Conservation (phyloP, 345 rosid species). For the Arabis hirsuta region DNA sequence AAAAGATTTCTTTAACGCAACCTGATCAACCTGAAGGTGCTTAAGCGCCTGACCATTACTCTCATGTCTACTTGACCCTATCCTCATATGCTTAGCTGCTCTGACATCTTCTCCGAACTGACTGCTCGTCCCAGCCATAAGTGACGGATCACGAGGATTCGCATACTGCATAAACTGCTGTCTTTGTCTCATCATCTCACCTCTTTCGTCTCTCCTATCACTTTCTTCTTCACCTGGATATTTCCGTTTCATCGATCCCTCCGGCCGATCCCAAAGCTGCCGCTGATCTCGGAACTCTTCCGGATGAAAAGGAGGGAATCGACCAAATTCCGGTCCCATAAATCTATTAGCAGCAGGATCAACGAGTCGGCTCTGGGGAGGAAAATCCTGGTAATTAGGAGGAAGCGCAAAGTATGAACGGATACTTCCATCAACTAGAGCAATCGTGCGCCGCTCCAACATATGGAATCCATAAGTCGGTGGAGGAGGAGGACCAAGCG, state of each 20-base stretch:
- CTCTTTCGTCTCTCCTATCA: conserved; percentile 48
- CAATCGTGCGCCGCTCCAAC: conserved; percentile 87
- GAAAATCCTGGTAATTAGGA: conserved; percentile 78
- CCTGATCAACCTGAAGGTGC: conserved; percentile 65
- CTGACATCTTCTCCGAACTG: conserved; percentile 57
- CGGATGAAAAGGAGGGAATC: conserved; percentile 48
- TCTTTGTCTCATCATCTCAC: conserved; percentile 50
- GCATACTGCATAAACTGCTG: conserved; percentile 50
- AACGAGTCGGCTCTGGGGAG: conserved; percentile 42
- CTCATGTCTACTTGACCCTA: conserved; percentile 44
- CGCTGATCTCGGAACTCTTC: conserved; percentile 58
- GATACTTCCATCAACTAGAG: conserved; percentile 86
- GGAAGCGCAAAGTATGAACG: conserved; percentile 98
- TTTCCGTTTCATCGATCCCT: conserved; percentile 65
- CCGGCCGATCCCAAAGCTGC: conserved; percentile 52
- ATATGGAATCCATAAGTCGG: conserved; percentile 91
- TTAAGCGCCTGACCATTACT: conserved; percentile 40
- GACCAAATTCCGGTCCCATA: conserved; percentile 40
- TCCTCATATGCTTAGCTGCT: conserved; percentile 59
- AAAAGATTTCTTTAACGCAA: conserved; percentile 67
- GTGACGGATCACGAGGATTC: conserved; percentile 46
- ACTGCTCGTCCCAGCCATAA: conserved; percentile 49
- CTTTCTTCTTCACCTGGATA: conserved; percentile 55
- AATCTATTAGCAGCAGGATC: conserved; percentile 41
- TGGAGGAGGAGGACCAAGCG: conserved; percentile 71